phyloP scores from a whole-genome alignment of 116 monocot species.

The Iris pallida region DNA sequence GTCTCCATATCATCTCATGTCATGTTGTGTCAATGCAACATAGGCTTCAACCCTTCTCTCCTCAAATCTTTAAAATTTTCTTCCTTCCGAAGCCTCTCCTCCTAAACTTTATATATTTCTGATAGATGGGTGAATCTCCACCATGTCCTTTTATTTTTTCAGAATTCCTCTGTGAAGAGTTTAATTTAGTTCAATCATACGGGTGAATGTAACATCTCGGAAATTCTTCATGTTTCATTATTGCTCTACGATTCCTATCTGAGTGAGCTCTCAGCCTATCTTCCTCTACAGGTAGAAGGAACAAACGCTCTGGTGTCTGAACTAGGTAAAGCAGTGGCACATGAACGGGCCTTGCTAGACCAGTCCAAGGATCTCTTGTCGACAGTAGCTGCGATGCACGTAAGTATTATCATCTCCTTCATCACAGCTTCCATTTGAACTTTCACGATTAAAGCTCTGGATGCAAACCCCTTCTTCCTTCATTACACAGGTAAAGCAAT shows the following conservation, averaged over 20 bases:
- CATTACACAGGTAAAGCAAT: slow-evolving; percentile 19
- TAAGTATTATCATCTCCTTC: not conserved
- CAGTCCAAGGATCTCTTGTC: slow-evolving; percentile 21
- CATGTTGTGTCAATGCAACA: too few species aligned
- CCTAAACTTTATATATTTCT: too few species aligned
- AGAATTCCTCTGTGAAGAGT: too few species aligned
- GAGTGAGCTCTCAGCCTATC: not conserved
- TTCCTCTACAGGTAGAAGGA: slow-evolving; percentile 17
- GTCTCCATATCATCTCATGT: too few species aligned
- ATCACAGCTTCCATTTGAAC: not conserved
- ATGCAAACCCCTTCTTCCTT: not conserved
- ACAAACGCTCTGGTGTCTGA: slow-evolving; percentile 2
- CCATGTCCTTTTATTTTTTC: too few species aligned
- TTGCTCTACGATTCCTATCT: too few species aligned
- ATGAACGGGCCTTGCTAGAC: slow-evolving; percentile 20
- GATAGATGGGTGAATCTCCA: too few species aligned
- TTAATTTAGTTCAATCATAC: too few species aligned
- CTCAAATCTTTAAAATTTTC: not conserved
- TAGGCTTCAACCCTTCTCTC: too few species aligned
- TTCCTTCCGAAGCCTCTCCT: not conserved
- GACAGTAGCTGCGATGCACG: slow-evolving; percentile 20
- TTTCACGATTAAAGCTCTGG: not conserved
- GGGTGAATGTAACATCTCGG: too few species aligned
- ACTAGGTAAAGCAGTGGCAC: slow-evolving; percentile 15
- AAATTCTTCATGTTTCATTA: too few species aligned